Evolutionary conservation across 225 moss, liverwort and hornwort species (phyloP), one percentile per base, ranked within the genome.

Genomic region (Climacium dendroides): DNA sequence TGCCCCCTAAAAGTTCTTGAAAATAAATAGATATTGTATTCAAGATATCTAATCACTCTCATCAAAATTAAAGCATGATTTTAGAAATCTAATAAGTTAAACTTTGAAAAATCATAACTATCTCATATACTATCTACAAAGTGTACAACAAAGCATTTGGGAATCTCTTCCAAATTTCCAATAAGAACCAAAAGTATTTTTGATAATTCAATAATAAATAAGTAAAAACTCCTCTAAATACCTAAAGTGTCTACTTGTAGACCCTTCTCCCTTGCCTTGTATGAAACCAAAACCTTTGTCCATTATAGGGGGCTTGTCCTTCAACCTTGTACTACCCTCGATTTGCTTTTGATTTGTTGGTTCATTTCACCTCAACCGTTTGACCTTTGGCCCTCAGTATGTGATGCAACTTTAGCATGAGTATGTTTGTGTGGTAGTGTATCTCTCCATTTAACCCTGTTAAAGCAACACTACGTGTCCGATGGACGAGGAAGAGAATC

Each of bases 141-240:
- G 1, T 22, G 13, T 8, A 34, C 14, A 52, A 13, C 0, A 0
- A 52, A 52, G 22, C 0, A 0, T 22, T 50, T 75, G 8, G 13
- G 8, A 34, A 22, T 52, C 22, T 75, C 52, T 35, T 52, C 6
- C 5, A 34, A 50, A 22, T 32, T 0, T 2, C 20, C 13, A 50
- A 34, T 7, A 50, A 50, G 20, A 34, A 50, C 7, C 4, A 48
- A 12, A 48, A 30, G 19, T 47, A 48, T 74, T 20, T 74, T 7
- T 20, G 32, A 22, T 3, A 52, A 13, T 52, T 74, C 8, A 52
- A 74, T 18, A 7, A 48, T 19, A 11, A 30, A 48, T 29, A 6
- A 6, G 6, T 6, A 45, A 45, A 18, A 11, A 11, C 1, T 32
- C 32, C 7, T 34, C 13, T 5, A 34, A 9, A 20, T 0, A 50